Base-by-base conservation (phyloP, 495 filamentous ascomycete genomes). In the Podospora comata region DNA sequence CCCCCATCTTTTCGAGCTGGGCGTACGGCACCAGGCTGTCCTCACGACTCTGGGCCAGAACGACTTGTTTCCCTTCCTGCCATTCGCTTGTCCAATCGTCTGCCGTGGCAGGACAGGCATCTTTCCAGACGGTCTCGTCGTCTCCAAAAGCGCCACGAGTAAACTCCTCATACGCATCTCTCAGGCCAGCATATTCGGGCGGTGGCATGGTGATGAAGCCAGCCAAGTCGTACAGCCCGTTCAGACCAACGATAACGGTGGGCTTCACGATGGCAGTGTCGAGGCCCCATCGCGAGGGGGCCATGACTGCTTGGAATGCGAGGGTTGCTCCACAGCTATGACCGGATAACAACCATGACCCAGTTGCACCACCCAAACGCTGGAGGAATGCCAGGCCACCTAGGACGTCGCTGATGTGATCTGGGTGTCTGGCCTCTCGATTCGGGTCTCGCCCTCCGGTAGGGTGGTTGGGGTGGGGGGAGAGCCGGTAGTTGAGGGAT, bases 401-500 rank as follows among this genome's bases (percentile, higher is more conserved):
- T 7, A 86, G 78, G 15, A 95, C 85, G 68, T 97, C 93, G 57
- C 80, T 65, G 26, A 96, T 79, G 70, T 94, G 92, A 57, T 90
- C 87, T 0, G 93, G 93, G 71, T 96, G 92, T 19, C 73, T 79
- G 62, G 77, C 75, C 48, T 81, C 80, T 64, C 73, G 80, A 61
- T 81, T 76, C 5, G 70, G 69, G 65, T 73, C 68, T 62, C 68
- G 27, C 20, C 67, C 18, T 63, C 68, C 11, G 65, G 74, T 48
- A 28, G 68, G 60, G 79, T 87, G 81, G 9, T 74, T 66, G 0
- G 91, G 89, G 75, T 95, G 86, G 1, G 91, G 84, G 27, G 89
- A 93, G 27, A 96, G 85, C 20, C 93, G 88, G 82, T 97, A 96
- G 70, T 91, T 88, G 66, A 96, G 79, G 3, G 89, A 91, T 44